Evolutionary conservation across 2,329 filamentous ascomycete genomes (phyloP).

Genomic region (Huntiella bhutanensis): DNA sequence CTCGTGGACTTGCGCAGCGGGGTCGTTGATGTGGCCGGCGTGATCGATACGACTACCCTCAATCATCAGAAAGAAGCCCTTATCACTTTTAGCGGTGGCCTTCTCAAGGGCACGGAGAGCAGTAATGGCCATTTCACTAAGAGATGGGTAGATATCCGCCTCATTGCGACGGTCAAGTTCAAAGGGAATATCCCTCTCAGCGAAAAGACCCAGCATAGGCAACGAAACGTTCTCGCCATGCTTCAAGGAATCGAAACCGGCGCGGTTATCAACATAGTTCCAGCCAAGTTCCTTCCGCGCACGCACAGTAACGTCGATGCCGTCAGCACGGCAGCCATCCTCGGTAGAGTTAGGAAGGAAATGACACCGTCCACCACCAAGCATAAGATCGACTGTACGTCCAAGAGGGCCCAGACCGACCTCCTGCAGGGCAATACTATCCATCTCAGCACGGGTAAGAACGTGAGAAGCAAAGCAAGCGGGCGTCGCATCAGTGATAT

Average conservation of each 20-base stretch:
- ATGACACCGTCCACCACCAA: slow-evolving; percentile 84
- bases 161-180: slow-evolving; percentile 76
- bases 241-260: slow-evolving; percentile 57
- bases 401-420: slow-evolving; percentile 75
- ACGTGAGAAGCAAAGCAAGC: slow-evolving; percentile 89
- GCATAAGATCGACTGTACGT: slow-evolving; percentile 73
- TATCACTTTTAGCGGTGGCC: slow-evolving; percentile 65
- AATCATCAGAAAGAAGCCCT: slow-evolving; percentile 98
- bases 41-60: slow-evolving; percentile 94
- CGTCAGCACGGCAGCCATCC: slow-evolving; percentile 67
- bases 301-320: slow-evolving; percentile 52
- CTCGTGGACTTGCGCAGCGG: slow-evolving; percentile 70
- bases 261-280: slow-evolving; percentile 53
- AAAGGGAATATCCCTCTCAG: slow-evolving; percentile 66
- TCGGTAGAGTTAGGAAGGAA: slow-evolving; percentile 68
- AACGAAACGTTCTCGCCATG: slow-evolving; percentile 50
- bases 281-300: slow-evolving; percentile 62
- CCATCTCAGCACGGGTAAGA: slow-evolving; percentile 59
- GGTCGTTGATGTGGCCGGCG: slow-evolving; percentile 72
- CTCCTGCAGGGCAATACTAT: slow-evolving; percentile 83
- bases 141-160: slow-evolving; percentile 63
- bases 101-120: slow-evolving; percentile 62
- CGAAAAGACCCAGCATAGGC: slow-evolving; percentile 74
- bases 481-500: slow-evolving; percentile 88
- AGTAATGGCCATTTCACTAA: slow-evolving; percentile 78